A percentile compares a stretch with the other conserved stretches of the same genome.
Conservation (phyloP, 1,284 basidiomycete species). For the Apiotrichum sp. region DNA sequence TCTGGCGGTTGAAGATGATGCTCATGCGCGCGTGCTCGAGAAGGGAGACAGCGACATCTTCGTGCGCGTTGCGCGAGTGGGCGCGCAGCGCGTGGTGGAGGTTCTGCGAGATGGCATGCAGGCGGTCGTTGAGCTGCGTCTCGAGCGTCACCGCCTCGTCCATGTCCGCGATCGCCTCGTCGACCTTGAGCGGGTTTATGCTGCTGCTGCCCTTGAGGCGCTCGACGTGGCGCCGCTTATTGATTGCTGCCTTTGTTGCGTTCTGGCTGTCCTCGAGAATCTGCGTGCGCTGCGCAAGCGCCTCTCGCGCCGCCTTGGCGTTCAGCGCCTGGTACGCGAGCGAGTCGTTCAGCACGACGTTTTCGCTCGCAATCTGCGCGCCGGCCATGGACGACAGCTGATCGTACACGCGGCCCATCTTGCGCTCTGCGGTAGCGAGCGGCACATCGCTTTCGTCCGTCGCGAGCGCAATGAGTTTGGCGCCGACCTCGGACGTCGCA, state of each 20-base stretch:
- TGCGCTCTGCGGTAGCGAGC: constrained; percentile 69
- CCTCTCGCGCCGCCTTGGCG: constrained; percentile 81
- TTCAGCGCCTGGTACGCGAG: constrained; percentile 90
- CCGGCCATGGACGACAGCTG: constrained; percentile 75
- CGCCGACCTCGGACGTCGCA: constrained; percentile 77
- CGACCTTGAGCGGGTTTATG: constrained; percentile 77
- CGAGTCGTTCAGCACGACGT: constrained; percentile 83
- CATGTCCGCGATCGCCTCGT: constrained; percentile 87
- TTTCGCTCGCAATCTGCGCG: constrained; percentile 77
- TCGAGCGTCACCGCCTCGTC: constrained; percentile 80
- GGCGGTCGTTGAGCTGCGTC: constrained; percentile 67
- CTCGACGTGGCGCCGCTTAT: constrained; percentile 81
- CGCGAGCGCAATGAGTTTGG: constrained; percentile 77
- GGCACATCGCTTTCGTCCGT: constrained; percentile 78
- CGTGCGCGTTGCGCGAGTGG: constrained; percentile 76
- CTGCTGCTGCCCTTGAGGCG: constrained; percentile 80
- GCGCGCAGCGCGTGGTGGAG: constrained; percentile 73
- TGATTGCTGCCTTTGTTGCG: constrained; percentile 84
- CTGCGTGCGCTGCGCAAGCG: constrained; percentile 72
- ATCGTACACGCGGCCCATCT: constrained; percentile 78
- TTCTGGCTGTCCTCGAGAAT: constrained; percentile 87
- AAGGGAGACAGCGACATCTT: constrained; percentile 77
- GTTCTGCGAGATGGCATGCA: constrained; percentile 84
- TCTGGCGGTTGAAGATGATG: constrained; percentile 81
- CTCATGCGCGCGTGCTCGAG: constrained; percentile 85